Evolutionary conservation across 192 early-diverging fungal species (phyloP).

Genomic region (Coemansia interrupta): DNA sequence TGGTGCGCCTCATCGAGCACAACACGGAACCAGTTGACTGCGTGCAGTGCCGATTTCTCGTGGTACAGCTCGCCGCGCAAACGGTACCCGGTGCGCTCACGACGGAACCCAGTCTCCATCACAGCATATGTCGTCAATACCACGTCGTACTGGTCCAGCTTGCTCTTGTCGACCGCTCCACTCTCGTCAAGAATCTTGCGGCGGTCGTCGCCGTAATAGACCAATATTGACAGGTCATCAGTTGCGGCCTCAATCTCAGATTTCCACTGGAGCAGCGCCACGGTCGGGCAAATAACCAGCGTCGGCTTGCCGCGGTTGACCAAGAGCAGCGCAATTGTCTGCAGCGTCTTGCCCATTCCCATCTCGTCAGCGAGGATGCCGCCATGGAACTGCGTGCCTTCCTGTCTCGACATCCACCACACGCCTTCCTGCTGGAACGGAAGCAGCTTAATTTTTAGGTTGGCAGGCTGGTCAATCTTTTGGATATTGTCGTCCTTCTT

Average conservation of each 20-base stretch:
- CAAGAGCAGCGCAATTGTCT: conserved; percentile 79
- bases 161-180: conserved; percentile 10
- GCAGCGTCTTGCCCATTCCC: conserved; percentile 95
- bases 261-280: conserved; percentile 87
- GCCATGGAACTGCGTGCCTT: conserved; percentile 66
- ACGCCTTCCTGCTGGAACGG: conserved; percentile 88
- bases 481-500: background rate
- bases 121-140: conserved; percentile 77
- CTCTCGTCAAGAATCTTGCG: conserved; percentile 48
- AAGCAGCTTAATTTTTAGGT: conserved; percentile 69
- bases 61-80: conserved; percentile 59
- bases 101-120: conserved; percentile 69
- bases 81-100: conserved; percentile 68
- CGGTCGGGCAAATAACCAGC: conserved; percentile 82
- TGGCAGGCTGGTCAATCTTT: conserved; percentile 60
- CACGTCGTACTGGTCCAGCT: conserved; percentile 68
- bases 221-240: conserved; percentile 58
- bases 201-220: conserved; percentile 77
- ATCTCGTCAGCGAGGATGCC: conserved; percentile 85
- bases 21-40: conserved; percentile 76
- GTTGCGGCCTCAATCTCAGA: conserved; percentile 71
- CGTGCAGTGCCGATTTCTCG: conserved; percentile 67
- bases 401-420: conserved; percentile 79
- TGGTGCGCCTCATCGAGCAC: conserved; percentile 86
- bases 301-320: conserved; percentile 65